Evolutionary conservation across 2,329 filamentous ascomycete species (phyloP), one percentile per base, ranked within the genome.

Genomic region (Basipetospora sp.): DNA sequence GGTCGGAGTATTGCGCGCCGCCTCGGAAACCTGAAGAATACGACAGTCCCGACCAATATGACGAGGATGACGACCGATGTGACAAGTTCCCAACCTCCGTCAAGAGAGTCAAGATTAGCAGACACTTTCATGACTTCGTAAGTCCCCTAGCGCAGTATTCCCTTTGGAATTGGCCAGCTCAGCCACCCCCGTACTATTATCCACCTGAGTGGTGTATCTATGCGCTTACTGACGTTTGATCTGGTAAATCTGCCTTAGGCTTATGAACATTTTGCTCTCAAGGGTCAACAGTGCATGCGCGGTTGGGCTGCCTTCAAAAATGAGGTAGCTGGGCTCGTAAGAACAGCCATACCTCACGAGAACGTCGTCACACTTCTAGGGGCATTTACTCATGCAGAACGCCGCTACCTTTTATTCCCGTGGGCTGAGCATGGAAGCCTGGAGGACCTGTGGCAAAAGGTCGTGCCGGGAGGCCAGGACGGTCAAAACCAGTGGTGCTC

Each of bases 401-500:
- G 10, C 3, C n/a, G 9, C 14, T 20, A 36, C 17, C 22, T 36
- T 9, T 14, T 36, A 5, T 36, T 36, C 14, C 34, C 34, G 14
- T 36, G 34, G 34, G 34, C 34, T 4, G 34, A 36, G 13, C 15
- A 27, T 8, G 34, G 34, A 3, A 30, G 17, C 17, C 42, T 47
- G 34, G 42, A 43, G 32, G 39, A 43, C 18, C 41, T 44, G 19
- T 44, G 36, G 37, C 40, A 43, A 34, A 8, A 30, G 16, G 9
- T 14, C 20, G 19, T 4, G 6, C 34, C 26, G 3, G n/a, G 6
- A 17, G 22, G 8, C 10, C 6, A 4, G 8, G 9, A 17, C 16
- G 17, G 5, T 9, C 14, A 14, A 3, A 16, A 13, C 25, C n/a
- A 13, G 13, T 29, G 26, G 22, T 19, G 17, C 18, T 18, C 34